phyloP scores from a whole-genome alignment of 345 rosid species.

The Pistacia vera region DNA sequence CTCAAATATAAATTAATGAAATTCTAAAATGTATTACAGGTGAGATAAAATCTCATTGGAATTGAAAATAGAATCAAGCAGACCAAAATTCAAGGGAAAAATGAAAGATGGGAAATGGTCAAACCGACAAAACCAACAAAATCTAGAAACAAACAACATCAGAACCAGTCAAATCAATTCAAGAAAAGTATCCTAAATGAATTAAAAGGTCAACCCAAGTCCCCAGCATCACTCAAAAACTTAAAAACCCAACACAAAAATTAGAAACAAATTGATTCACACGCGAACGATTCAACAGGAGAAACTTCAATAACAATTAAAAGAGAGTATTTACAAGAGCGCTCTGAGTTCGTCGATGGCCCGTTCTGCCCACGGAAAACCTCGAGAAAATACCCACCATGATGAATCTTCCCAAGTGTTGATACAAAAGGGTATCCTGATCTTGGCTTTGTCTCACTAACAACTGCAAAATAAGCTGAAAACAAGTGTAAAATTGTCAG shows the following conservation, averaged over 20 bases:
- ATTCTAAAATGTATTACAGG: not conserved
- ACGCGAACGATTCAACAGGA: not conserved
- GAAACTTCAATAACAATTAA: not conserved
- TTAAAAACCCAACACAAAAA: not conserved
- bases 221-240: not conserved
- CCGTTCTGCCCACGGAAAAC: slow-evolving; percentile 66
- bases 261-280: not conserved
- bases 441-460: slow-evolving; percentile 12
- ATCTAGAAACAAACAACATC: not conserved
- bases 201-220: slow-evolving; percentile 1
- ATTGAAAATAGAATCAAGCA: not conserved
- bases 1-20: too few relatives aligned
- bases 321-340: slow-evolving; percentile 56
- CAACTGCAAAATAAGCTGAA: not conserved
- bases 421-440: slow-evolving; percentile 21
- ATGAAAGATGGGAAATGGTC: not conserved
- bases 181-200: not conserved
- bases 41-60: not conserved
- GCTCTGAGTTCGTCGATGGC: slow-evolving; percentile 87
- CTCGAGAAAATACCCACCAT: slow-evolving; percentile 97
- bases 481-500: not conserved
- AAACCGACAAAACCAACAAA: not conserved
- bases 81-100: too few relatives aligned
- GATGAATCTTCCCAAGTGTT: slow-evolving; percentile 27
- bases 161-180: slow-evolving; percentile 5